These are phyloP conservation scores for Astrocystis sublimbata DNA, from an alignment of 495 filamentous ascomycete genomes.

Conservation along the genomic window DNA sequence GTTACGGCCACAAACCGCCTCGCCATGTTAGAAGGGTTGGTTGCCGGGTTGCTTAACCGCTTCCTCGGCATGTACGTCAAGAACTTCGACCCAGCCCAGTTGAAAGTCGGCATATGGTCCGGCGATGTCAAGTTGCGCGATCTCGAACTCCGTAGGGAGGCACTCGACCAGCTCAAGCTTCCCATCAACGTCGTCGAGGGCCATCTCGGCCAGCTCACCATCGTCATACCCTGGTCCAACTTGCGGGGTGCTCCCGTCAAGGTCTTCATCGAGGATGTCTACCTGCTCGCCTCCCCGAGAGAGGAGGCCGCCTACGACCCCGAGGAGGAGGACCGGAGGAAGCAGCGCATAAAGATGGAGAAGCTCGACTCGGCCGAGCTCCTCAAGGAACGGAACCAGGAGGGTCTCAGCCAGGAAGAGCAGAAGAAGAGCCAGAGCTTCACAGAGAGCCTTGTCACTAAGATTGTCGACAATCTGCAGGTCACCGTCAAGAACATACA, in stretches of 20 bases:
- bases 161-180: slow-evolving; percentile 91
- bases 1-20: slow-evolving; percentile 52
- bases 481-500: slow-evolving; percentile 98
- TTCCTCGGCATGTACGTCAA: slow-evolving; percentile 99
- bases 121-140: slow-evolving; percentile 93
- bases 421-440: slow-evolving; percentile 96
- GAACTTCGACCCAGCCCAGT: slow-evolving; percentile 95
- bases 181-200: slow-evolving; percentile 96
- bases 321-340: slow-evolving; percentile 82
- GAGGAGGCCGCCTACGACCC: slow-evolving; percentile 91
- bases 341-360: slow-evolving; percentile 90
- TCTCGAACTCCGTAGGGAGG: slow-evolving; percentile 88
- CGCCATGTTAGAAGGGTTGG: slow-evolving; percentile 65
- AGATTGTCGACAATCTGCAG: slow-evolving; percentile 96
- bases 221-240: slow-evolving; percentile 96
- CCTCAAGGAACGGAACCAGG: slow-evolving; percentile 84
- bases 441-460: slow-evolving; percentile 88
- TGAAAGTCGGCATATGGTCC: slow-evolving; percentile 97
- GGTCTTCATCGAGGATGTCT: slow-evolving; percentile 95
- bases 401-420: slow-evolving; percentile 91
- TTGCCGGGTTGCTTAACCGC: slow-evolving; percentile 92
- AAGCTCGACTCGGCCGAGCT: slow-evolving; percentile 94
- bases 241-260: slow-evolving; percentile 89
- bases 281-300: slow-evolving; percentile 87
- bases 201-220: slow-evolving; percentile 83